phyloP scores from a whole-genome alignment of 768 basidiomycete species.

The Termitomyces sp. region DNA sequence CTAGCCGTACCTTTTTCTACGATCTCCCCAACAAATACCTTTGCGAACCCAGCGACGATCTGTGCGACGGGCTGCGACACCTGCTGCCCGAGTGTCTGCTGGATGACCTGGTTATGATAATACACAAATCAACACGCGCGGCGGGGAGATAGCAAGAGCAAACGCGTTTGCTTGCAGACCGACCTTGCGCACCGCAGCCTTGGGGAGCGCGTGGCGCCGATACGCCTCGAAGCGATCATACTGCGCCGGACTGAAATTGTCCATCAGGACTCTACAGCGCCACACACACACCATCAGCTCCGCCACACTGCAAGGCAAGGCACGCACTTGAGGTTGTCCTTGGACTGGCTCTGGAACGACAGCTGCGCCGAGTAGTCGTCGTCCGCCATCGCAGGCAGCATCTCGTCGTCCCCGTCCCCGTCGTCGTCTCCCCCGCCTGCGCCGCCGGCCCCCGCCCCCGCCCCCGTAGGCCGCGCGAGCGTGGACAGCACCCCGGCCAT shows the following conservation, averaged over 20 bases:
- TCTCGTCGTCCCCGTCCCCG: slow-evolving; percentile 71
- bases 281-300: not conserved
- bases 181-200: slow-evolving; percentile 75
- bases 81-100: slow-evolving; percentile 74
- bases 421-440: slow-evolving; percentile 65
- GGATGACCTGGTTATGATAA: slow-evolving; percentile 55
- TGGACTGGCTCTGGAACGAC: slow-evolving; percentile 82
- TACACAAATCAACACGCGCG: no score
- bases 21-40: slow-evolving; percentile 92
- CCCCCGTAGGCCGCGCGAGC: slow-evolving; percentile 10
- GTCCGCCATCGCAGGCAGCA: slow-evolving; percentile 81
- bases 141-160: no score
- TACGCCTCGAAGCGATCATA: slow-evolving; percentile 90
- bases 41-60: slow-evolving; percentile 83
- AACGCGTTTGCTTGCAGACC: no score
- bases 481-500: slow-evolving; percentile 4
- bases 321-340: slow-evolving; percentile 75
- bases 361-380: slow-evolving; percentile 83
- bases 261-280: slow-evolving; percentile 69
- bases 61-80: slow-evolving; percentile 86
- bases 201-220: slow-evolving; percentile 75
- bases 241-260: slow-evolving; percentile 77
- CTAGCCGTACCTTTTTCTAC: slow-evolving; percentile 50
- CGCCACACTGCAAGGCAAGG: not conserved
- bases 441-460: slow-evolving; percentile 17